These are phyloP conservation scores for Scedosporium minutisporum DNA, from an alignment of 2,329 filamentous ascomycete species.

Conservation along the genomic window DNA sequence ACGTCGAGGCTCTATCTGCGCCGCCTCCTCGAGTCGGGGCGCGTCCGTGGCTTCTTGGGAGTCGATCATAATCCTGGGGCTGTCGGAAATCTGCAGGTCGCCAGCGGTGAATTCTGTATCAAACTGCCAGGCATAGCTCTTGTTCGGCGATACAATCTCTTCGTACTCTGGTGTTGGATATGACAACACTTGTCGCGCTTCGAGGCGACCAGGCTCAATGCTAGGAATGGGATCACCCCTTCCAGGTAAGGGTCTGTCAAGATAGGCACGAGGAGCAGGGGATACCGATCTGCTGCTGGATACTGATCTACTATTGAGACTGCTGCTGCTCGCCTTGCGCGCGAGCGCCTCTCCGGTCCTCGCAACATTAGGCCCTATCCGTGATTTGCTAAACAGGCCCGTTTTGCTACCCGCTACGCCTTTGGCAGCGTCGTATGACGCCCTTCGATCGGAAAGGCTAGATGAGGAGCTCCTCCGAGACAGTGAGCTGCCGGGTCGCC, in stretches of 20 bases:
- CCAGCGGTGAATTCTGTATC: conserved; percentile 49
- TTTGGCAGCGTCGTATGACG: conserved; percentile 6
- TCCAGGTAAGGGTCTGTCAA: background rate
- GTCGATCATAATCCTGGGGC: conserved; percentile 36
- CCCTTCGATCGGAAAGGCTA: background rate
- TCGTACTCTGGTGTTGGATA: conserved; percentile 2
- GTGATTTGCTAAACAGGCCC: conserved; percentile 25
- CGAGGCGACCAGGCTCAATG: background rate
- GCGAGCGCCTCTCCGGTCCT: conserved; percentile 23
- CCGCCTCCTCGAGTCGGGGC: background rate
- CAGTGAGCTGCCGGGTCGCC: conserved; percentile 8
- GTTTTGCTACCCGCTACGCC: conserved; percentile 14
- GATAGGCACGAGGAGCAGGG: conserved; percentile 8
- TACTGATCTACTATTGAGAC: conserved; percentile 15
- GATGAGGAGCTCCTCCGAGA: conserved; percentile 8
- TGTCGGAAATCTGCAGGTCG: conserved; percentile 46
- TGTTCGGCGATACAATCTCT: conserved; percentile 31
- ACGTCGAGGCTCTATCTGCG: conserved; percentile 4
- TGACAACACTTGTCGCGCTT: conserved; percentile 4
- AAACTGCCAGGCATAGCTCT: conserved; percentile 45
- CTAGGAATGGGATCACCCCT: background rate
- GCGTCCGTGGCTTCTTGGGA: background rate
- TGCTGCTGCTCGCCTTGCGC: conserved; percentile 25
- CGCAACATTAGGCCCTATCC: conserved; percentile 23
- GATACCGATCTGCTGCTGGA: conserved; percentile 11